Percentiles rank a stretch among this genome's conserved stretches.
Evolutionary conservation across 257 asterid species (phyloP).

Genomic region (Penstemon eatonii): DNA sequence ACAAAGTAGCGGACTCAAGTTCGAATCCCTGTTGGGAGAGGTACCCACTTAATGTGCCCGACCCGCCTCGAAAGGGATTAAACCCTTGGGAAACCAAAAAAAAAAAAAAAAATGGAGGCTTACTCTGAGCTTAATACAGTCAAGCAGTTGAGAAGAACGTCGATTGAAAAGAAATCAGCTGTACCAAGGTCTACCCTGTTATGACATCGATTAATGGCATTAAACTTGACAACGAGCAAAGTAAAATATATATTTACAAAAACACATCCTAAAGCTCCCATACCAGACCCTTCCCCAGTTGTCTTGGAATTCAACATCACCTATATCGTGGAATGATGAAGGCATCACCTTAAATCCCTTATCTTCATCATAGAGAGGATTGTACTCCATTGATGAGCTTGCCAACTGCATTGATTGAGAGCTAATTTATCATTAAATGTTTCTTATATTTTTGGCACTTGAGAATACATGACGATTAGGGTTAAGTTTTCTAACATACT

Average conservation of each 20-base stretch:
- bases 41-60: too few species aligned
- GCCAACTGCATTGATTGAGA: constrained; percentile 54
- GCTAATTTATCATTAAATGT: constrained; percentile 3
- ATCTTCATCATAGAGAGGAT: constrained; percentile 85
- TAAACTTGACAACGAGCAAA: background rate
- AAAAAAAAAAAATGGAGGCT: constrained; percentile 38
- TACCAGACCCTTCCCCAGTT: constrained; percentile 97
- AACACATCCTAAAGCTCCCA: constrained; percentile 17
- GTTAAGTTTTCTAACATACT: background rate
- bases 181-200: constrained; percentile 98
- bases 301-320: constrained; percentile 93
- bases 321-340: constrained; percentile 85
- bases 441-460: background rate
- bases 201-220: constrained; percentile 4
- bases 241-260: background rate
- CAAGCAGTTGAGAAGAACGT: constrained; percentile 91
- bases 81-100: too few species aligned
- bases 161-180: constrained; percentile 84
- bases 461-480: background rate
- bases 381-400: constrained; percentile 69
- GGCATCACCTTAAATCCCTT: constrained; percentile 87
- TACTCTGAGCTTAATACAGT: constrained; percentile 94
- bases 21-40: too few species aligned
- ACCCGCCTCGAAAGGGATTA: too few species aligned
- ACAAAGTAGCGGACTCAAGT: too few species aligned